Evolutionary conservation across 73 alveolate species (phyloP), one percentile per base, ranked within the genome.

Genomic region (Paramecium primaurelia): DNA sequence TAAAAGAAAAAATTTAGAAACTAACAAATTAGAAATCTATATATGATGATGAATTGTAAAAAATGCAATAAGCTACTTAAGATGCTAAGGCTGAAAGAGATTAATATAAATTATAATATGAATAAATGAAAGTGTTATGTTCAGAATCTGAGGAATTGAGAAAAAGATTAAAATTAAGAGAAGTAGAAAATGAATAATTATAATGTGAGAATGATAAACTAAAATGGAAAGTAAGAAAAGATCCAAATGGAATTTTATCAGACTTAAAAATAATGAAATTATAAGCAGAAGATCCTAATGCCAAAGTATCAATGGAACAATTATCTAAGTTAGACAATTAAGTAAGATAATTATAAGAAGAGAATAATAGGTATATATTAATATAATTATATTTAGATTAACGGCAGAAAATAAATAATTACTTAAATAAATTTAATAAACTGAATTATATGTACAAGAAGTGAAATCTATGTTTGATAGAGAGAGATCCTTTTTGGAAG

Each of bases 401-500:
- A 45, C 71, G 0, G 91, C 91, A 26, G 91, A 80, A 80, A 80
- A 80, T 47, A 44, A 47, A 6, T 80, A 80, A 26, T 49, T 80
- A 49, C 7, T 44, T 11, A 80, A 80, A 49, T 80, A 80, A 37
- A 47, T 80, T 5, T 47, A 80, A 80, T 28, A 80, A 26, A 49
- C 71, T 11, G 91, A 80, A 18, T 36, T 45, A 20, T 80, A 80
- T 80, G 47, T 80, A 9, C 7, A 40, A 25, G 91, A 80, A 36
- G 71, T 80, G 3, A 80, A 80, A 80, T 42, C 71, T 8, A 80
- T 80, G 91, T 80, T 80, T 49, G 91, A 80, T 80, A 80, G 91
- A 14, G 91, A 80, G 11, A 80, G 91, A 44, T 59, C 64, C 0
- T 80, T 45, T 80, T 44, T 80, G 47, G 91, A 80, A 80, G 91